These are phyloP conservation scores for Penicilliopsis zonata DNA, from an alignment of 495 filamentous ascomycete species.

Conservation along the genomic window DNA sequence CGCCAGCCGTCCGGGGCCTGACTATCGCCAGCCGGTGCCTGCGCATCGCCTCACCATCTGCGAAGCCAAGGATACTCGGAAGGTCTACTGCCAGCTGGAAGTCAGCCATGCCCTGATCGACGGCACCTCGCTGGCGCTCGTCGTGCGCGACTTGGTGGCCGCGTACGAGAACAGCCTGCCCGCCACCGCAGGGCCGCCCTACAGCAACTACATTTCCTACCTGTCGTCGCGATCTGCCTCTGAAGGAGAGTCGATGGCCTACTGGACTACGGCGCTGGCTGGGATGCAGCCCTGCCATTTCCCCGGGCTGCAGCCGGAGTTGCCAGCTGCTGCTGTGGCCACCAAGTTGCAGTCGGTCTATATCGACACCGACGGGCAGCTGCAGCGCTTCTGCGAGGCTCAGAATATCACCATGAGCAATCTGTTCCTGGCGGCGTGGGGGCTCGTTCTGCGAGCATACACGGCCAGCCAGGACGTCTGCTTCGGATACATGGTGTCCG, in stretches of 20 bases:
- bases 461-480: slow-evolving; percentile 23
- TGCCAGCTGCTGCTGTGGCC: neutral
- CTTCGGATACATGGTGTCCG: slow-evolving; percentile 25
- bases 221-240: slow-evolving; percentile 13
- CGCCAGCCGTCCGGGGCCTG: slow-evolving; percentile 9
- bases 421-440: slow-evolving; percentile 31
- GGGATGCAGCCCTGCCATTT: slow-evolving; percentile 29
- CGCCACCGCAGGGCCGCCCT: slow-evolving; percentile 9
- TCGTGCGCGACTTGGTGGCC: slow-evolving; percentile 11
- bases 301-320: slow-evolving; percentile 12
- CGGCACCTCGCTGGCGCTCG: slow-evolving; percentile 11
- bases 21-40: slow-evolving; percentile 6
- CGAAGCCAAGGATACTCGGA: slow-evolving; percentile 12
- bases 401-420: slow-evolving; percentile 14
- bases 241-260: slow-evolving; percentile 11
- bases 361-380: neutral
- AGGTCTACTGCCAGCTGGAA: slow-evolving; percentile 18
- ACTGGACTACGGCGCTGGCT: slow-evolving; percentile 27
- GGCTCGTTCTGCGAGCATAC: slow-evolving; percentile 25
- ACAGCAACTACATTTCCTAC: slow-evolving; percentile 31
- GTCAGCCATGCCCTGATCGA: slow-evolving; percentile 29
- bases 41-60: slow-evolving; percentile 6
- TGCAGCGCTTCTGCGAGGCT: slow-evolving; percentile 9
- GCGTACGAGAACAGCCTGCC: slow-evolving; percentile 19
- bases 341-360: slow-evolving; percentile 1